Evolutionary conservation across 768 basidiomycete genomes (phyloP).

Genomic region (Kwoniella sp.): DNA sequence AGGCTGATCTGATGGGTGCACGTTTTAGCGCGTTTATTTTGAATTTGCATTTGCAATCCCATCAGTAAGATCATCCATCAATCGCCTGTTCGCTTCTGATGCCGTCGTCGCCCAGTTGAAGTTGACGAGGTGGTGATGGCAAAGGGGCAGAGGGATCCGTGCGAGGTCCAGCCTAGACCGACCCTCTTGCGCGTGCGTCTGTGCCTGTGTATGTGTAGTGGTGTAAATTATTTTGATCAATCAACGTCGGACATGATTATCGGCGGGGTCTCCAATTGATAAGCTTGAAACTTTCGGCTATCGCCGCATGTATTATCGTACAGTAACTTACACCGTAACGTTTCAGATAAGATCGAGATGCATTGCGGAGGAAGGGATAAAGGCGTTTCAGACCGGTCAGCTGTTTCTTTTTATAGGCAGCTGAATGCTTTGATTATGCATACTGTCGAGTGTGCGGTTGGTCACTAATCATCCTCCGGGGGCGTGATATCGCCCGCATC

Average conservation of each 20-base stretch:
- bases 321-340: background rate
- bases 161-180: background rate
- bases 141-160: background rate
- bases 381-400: background rate
- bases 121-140: background rate
- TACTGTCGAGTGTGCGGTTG: no score
- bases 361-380: background rate
- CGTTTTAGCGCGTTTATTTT: background rate
- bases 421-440: background rate
- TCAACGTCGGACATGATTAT: background rate
- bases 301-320: background rate
- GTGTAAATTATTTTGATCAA: background rate
- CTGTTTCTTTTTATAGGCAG: background rate
- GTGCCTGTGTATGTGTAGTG: background rate
- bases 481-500: no score
- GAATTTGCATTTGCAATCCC: no score
- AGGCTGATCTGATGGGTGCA: background rate
- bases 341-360: background rate
- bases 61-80: no score
- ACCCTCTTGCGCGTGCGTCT: background rate
- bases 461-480: no score
- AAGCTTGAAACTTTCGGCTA: background rate
- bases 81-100: background rate
- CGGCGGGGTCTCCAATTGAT: background rate
- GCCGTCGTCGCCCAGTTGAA: background rate